These are phyloP conservation scores for Physcomitrium patens DNA, from an alignment of 225 moss, liverwort and hornwort species.

Conservation along the genomic window DNA sequence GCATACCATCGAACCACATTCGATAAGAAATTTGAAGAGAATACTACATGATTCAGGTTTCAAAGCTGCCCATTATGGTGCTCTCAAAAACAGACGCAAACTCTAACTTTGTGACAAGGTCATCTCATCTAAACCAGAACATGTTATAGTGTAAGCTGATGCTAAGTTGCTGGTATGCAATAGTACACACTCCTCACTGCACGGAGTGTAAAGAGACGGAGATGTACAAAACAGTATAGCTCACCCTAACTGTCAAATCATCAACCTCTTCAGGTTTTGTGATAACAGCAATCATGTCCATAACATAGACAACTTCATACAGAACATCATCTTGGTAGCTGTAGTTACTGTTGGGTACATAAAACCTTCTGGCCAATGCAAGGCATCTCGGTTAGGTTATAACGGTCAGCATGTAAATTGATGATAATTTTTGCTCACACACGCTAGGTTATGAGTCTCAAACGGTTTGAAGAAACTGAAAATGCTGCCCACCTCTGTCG, in stretches of 20 bases:
- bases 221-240: conserved; percentile 19
- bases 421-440: conserved; percentile 25
- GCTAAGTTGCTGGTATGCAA: conserved; percentile 5
- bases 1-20: conserved; percentile 5
- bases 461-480: conserved; percentile 20
- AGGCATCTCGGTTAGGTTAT: conserved; percentile 29
- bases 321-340: conserved; percentile 31
- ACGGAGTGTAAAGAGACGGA: conserved; percentile 14
- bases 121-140: conserved; percentile 15
- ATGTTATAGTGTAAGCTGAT: background rate
- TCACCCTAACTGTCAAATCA: conserved; percentile 38
- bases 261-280: conserved; percentile 33
- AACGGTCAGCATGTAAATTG: conserved; percentile 24
- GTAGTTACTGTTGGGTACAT: conserved; percentile 24
- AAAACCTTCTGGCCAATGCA: conserved; percentile 35
- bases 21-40: background rate
- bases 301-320: conserved; percentile 37
- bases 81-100: conserved; percentile 13
- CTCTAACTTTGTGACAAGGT: background rate
- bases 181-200: conserved; percentile 12
- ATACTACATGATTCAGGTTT: background rate
- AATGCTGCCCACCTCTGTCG: conserved; percentile 37
- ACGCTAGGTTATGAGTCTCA: conserved; percentile 26
- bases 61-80: conserved; percentile 2
- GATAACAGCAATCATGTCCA: conserved; percentile 37